A percentile compares a stretch with the other conserved stretches of the same genome.
These are phyloP conservation scores for Ceratocystis lukuohia DNA, from an alignment of 2,329 filamentous ascomycete species.

Conservation along the genomic window DNA sequence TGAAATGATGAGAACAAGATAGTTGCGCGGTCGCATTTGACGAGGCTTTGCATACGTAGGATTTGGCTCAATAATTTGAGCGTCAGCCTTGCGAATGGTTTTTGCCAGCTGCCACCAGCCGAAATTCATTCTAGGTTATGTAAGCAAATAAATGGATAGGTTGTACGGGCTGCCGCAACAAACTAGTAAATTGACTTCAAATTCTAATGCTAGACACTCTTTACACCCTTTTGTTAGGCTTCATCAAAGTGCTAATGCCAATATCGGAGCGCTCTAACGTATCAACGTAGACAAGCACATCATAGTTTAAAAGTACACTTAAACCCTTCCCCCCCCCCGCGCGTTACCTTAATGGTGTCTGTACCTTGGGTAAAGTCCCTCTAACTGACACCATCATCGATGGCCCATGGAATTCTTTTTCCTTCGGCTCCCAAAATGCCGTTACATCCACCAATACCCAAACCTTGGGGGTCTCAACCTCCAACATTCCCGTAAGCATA, in stretches of 20 bases:
- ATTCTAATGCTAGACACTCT: too few species aligned
- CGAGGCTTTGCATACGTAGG: background rate
- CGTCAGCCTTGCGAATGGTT: background rate
- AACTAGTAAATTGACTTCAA: too few species aligned
- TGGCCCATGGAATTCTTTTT: slow-evolving; percentile 26
- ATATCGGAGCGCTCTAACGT: background rate
- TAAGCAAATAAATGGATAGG: background rate
- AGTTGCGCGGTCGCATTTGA: slow-evolving; percentile 2
- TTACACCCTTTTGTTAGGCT: too few species aligned
- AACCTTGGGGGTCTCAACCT: slow-evolving; percentile 30
- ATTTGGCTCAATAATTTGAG: background rate
- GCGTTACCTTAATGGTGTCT: slow-evolving; percentile 19
- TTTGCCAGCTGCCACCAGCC: background rate
- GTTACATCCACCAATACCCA: slow-evolving; percentile 33
- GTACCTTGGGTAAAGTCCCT: slow-evolving; percentile 21
- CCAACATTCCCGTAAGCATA: slow-evolving; percentile 34
- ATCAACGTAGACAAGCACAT: too few species aligned
- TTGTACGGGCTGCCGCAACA: too few species aligned
- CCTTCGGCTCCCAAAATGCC: slow-evolving; percentile 39
- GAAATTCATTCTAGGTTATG: too few species aligned
- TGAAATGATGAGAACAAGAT: background rate
- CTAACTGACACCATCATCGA: slow-evolving; percentile 15
- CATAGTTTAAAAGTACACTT: background rate
- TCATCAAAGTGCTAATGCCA: too few species aligned
- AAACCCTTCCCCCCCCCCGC: too few species aligned